Conservation (phyloP, 768 basidiomycete genomes). For the Pholiota conissans region DNA sequence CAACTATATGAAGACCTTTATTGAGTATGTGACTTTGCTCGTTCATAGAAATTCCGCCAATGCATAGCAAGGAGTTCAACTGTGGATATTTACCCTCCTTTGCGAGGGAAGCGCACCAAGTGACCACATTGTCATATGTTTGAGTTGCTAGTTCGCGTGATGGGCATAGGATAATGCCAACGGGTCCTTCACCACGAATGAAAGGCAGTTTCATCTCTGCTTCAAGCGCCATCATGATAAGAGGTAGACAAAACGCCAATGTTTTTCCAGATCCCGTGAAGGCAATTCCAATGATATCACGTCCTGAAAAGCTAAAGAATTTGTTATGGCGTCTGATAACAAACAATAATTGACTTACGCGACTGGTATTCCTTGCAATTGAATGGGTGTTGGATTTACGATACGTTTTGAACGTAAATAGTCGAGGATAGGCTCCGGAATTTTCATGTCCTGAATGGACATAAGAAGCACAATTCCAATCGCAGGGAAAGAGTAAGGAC, state of each 20-base stretch:
- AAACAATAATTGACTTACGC: constrained; percentile 57
- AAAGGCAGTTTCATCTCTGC: constrained; percentile 91
- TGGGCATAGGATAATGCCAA: constrained; percentile 95
- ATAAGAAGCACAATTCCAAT: constrained; percentile 2
- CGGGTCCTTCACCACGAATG: constrained; percentile 91
- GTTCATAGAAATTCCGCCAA: constrained; percentile 97
- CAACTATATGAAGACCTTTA: constrained; percentile 93
- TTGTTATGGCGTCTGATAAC: constrained; percentile 16
- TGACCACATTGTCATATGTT: constrained; percentile 91
- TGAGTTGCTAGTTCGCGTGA: constrained; percentile 96
- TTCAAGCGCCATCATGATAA: constrained; percentile 95
- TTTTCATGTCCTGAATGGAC: constrained; percentile 89
- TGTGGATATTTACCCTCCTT: constrained; percentile 81
- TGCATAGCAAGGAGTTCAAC: constrained; percentile 87
- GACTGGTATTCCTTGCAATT: constrained; percentile 94
- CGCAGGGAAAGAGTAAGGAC: constrained; percentile 4
- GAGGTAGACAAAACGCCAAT: constrained; percentile 95
- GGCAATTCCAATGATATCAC: constrained; percentile 98
- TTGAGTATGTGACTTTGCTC: constrained; percentile 92
- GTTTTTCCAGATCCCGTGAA: constrained; percentile 99
- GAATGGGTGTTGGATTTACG: constrained; percentile 88
- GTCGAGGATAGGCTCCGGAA: constrained; percentile 83
- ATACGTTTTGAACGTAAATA: constrained; percentile 87
- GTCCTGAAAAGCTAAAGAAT: constrained; percentile 76
- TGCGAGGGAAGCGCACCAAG: constrained; percentile 83